phyloP scores from a whole-genome alignment of 2,329 filamentous ascomycete genomes.

The Mycosphaerelloides madeirae region DNA sequence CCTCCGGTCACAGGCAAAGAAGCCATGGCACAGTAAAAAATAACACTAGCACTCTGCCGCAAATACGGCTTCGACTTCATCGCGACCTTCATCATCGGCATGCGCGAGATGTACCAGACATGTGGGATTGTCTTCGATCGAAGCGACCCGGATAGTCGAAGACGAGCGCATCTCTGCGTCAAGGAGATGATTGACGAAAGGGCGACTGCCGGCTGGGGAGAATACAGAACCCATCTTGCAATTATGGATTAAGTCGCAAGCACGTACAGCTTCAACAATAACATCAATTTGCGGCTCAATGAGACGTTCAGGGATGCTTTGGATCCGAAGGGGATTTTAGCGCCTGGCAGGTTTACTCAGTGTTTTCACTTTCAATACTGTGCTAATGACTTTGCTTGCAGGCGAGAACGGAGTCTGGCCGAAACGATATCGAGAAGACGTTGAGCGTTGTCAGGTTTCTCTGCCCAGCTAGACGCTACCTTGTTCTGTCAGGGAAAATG shows the following conservation, averaged over 20 bases:
- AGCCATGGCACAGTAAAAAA: conserved; percentile 41
- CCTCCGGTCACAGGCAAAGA: conserved; percentile 48
- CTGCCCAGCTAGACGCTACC: too few species aligned
- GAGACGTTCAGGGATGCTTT: conserved; percentile 45
- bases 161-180: conserved; percentile 37
- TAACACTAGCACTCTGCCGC: conserved; percentile 32
- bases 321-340: conserved; percentile 47
- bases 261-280: conserved; percentile 42
- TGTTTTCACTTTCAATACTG: too few species aligned
- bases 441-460: neutral
- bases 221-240: conserved; percentile 46
- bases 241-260: conserved; percentile 44
- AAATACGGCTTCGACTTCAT: conserved; percentile 50
- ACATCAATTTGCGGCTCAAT: conserved; percentile 41
- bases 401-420: neutral
- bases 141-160: conserved; percentile 37
- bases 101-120: conserved; percentile 55
- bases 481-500: too few species aligned
- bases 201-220: conserved; percentile 42
- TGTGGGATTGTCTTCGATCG: conserved; percentile 52
- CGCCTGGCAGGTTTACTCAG: too few species aligned
- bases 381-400: too few species aligned
- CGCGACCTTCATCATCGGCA: conserved; percentile 48
- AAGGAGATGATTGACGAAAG: conserved; percentile 37
- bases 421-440: neutral